Evolutionary conservation across 176 grass and related monocot genomes (phyloP).

Genomic region (Melocanna baccifera): DNA sequence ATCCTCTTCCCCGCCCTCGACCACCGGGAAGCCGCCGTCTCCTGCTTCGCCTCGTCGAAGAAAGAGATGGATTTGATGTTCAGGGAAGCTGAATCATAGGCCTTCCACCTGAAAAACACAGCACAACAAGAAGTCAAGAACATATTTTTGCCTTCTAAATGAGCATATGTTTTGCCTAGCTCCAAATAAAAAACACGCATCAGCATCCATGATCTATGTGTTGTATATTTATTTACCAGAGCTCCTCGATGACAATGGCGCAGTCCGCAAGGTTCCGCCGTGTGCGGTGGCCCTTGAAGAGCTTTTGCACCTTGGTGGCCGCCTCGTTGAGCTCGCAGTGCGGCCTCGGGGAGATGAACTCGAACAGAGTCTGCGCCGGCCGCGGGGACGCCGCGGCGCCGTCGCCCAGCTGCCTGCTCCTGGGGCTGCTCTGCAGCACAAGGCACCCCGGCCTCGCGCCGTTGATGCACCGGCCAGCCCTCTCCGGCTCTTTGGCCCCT

Average conservation of each 20-base stretch:
- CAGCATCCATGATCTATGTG: background rate
- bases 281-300: constrained; percentile 88
- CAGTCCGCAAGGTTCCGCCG: constrained; percentile 90
- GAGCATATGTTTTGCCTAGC: background rate
- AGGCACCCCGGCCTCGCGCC: constrained; percentile 36
- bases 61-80: constrained; percentile 77
- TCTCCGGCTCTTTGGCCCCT: background rate
- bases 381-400: background rate
- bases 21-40: constrained; percentile 77
- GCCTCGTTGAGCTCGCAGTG: constrained; percentile 61
- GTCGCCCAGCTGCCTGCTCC: background rate
- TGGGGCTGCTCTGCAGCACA: constrained; percentile 25
- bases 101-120: constrained; percentile 66
- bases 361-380: constrained; percentile 29
- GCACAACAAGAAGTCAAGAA: background rate
- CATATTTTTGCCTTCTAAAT: background rate
- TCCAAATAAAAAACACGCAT: background rate
- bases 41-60: constrained; percentile 68
- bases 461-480: constrained; percentile 18
- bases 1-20: constrained; percentile 61
- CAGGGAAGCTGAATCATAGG: constrained; percentile 63
- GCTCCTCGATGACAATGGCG: constrained; percentile 84
- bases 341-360: constrained; percentile 67
- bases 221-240: constrained; percentile 47
- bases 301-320: constrained; percentile 76